Evolutionary conservation across 805 yeast species (phyloP).

Genomic region (Zygosaccharomyces bailii): DNA sequence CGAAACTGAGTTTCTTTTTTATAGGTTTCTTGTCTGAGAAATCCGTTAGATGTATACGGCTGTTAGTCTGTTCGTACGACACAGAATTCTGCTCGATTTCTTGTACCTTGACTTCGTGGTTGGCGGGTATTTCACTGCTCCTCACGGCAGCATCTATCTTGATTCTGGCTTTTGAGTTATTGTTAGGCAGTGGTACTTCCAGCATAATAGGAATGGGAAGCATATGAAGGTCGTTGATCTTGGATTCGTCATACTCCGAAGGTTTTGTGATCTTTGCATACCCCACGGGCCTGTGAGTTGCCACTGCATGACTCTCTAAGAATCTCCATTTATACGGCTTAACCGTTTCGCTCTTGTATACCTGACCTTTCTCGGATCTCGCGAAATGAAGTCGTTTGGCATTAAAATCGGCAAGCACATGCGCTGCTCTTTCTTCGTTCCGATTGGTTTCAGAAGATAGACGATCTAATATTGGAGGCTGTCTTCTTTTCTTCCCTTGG

Average conservation of each 20-base stretch:
- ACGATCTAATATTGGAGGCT: slow-evolving; percentile 28
- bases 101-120: not conserved
- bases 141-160: slow-evolving; percentile 1
- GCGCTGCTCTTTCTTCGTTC: slow-evolving; percentile 12
- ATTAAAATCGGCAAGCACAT: slow-evolving; percentile 12
- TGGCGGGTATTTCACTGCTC: not conserved
- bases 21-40: slow-evolving; percentile 10
- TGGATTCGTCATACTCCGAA: slow-evolving; percentile 24
- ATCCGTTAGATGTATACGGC: slow-evolving; percentile 8
- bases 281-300: not conserved
- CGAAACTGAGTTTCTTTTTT: slow-evolving; percentile 37
- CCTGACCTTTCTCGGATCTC: not conserved
- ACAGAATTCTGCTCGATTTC: not conserved
- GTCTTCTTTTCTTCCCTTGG: slow-evolving; percentile 27
- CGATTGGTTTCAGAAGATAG: slow-evolving; percentile 10
- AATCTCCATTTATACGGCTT: slow-evolving; percentile 14
- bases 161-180: not conserved
- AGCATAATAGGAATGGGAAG: slow-evolving; percentile 28
- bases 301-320: slow-evolving; percentile 5
- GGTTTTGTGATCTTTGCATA: slow-evolving; percentile 11
- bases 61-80: slow-evolving; percentile 4
- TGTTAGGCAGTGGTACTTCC: slow-evolving; percentile 10
- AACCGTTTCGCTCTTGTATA: not conserved
- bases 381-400: slow-evolving; percentile 6
- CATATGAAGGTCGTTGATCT: slow-evolving; percentile 21